These are phyloP conservation scores for Spongiforma sp. DNA, from an alignment of 1,284 basidiomycete species.

Conservation along the genomic window DNA sequence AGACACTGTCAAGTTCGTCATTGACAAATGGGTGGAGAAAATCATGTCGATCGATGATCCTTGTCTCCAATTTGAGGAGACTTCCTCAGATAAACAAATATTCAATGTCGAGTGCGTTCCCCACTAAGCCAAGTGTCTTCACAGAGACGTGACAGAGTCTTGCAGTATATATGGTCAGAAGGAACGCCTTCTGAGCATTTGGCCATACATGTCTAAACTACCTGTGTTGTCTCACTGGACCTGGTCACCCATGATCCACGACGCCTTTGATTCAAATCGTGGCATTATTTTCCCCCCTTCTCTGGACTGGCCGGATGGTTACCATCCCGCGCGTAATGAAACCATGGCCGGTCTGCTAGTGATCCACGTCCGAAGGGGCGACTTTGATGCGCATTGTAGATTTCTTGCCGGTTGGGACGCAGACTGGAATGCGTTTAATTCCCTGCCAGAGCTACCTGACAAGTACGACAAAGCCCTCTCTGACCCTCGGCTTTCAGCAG, in stretches of 20 bases:
- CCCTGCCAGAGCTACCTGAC: constrained; percentile 45
- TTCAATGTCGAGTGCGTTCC: constrained; percentile 37
- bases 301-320: not conserved
- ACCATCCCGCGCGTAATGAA: not conserved
- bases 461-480: constrained; percentile 27
- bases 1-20: constrained; percentile 29
- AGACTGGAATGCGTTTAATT: constrained; percentile 47
- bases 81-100: constrained; percentile 28
- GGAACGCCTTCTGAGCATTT: constrained; percentile 39
- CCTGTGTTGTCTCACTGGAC: constrained; percentile 42
- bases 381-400: constrained; percentile 56
- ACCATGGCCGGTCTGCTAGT: constrained; percentile 47
- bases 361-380: constrained; percentile 64
- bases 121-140: not conserved
- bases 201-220: constrained; percentile 42
- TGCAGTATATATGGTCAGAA: constrained; percentile 39
- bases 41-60: constrained; percentile 36
- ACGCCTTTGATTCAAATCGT: constrained; percentile 41
- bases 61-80: constrained; percentile 40
- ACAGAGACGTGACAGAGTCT: not conserved
- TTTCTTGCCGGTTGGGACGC: constrained; percentile 45
- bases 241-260: constrained; percentile 45
- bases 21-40: constrained; percentile 40
- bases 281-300: constrained; percentile 34
- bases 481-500: constrained; percentile 31